A percentile compares a stretch with the other conserved stretches of the same genome.
phyloP scores from a whole-genome alignment of 345 rosid genomes.

The Eucalyptus tenuipes region DNA sequence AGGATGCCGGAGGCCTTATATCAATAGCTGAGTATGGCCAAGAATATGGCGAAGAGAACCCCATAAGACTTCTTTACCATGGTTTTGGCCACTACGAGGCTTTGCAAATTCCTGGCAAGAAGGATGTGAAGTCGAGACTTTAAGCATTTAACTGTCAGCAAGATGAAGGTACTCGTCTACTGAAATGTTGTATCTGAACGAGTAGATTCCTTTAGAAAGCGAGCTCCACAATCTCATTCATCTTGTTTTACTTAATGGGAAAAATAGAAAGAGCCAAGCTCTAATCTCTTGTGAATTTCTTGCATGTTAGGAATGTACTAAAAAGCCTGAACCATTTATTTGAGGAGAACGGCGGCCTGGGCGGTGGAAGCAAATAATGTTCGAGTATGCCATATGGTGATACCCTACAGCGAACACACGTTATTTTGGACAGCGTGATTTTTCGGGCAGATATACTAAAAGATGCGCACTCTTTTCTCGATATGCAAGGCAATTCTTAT shows the following conservation, averaged over 20 bases:
- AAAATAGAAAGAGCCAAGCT: not conserved
- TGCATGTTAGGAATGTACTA: not conserved
- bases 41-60: conserved; percentile 74
- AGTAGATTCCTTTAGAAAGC: not conserved
- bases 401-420: not conserved
- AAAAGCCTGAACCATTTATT: not conserved
- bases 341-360: not conserved
- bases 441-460: not conserved
- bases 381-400: not conserved
- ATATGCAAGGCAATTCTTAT: not conserved
- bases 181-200: not conserved
- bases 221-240: not conserved
- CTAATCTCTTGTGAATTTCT: not conserved
- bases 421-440: not conserved
- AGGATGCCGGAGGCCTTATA: conserved; percentile 65
- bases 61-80: conserved; percentile 68
- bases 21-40: conserved; percentile 83
- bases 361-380: not conserved
- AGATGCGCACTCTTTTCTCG: not conserved
- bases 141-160: not conserved
- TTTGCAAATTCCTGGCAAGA: conserved; percentile 32
- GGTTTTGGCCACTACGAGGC: conserved; percentile 95
- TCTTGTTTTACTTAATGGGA: not conserved
- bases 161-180: not conserved
- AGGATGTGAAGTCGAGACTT: conserved; percentile 26